phyloP scores from a whole-genome alignment of 306 rosid species.

The Casuarina cunninghamiana region DNA sequence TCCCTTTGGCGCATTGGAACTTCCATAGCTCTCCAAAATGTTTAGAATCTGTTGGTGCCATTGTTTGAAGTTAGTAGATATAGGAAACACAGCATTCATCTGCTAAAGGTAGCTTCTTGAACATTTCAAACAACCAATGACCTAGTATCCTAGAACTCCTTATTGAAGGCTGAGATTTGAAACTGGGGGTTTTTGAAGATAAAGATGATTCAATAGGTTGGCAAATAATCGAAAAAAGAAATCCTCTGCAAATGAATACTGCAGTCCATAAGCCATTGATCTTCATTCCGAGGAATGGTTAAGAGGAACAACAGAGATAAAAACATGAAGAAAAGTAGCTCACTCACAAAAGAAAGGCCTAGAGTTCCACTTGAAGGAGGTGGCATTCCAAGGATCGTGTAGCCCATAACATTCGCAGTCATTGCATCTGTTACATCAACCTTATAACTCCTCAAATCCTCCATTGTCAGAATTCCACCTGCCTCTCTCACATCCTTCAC shows the following conservation, averaged over 20 bases:
- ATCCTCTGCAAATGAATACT: background rate
- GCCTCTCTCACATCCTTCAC: conserved; percentile 74
- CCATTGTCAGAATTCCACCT: conserved; percentile 89
- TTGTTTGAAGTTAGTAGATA: background rate
- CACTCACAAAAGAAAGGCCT: conserved; percentile 65
- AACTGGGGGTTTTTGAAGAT: background rate
- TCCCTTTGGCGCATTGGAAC: conserved; percentile 62
- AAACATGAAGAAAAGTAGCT: conserved; percentile 14
- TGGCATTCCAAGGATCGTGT: conserved; percentile 83
- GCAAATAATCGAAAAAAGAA: background rate
- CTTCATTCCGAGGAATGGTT: too few relatives aligned
- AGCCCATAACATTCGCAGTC: conserved; percentile 60
- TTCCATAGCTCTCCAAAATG: conserved; percentile 67
- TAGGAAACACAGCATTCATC: conserved; percentile 3
- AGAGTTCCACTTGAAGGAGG: conserved; percentile 96
- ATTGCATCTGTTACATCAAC: conserved; percentile 61
- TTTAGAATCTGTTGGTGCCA: conserved; percentile 58
- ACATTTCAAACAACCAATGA: conserved; percentile 2
- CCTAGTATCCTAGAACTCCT: background rate
- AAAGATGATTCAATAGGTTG: background rate
- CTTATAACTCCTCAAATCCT: conserved; percentile 73
- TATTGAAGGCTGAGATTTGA: background rate
- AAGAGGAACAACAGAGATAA: background rate
- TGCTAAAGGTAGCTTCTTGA: background rate
- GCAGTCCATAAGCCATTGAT: conserved; percentile 4